Conservation (phyloP, 768 basidiomycete species). For the Suillus cothurnatus region DNA sequence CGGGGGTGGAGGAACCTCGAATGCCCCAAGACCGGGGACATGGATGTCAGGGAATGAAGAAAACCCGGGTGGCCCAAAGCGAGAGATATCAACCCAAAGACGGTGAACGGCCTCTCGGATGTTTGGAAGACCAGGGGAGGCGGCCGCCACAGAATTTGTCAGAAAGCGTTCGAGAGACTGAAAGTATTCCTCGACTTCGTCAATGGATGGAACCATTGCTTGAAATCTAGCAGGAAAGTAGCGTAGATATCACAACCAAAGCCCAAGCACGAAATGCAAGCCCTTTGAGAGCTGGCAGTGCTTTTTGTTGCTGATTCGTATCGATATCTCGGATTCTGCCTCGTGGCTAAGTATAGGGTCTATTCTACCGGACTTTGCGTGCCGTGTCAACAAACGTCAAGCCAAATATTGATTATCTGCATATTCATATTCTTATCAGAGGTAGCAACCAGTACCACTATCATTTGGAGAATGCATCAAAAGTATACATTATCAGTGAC, state of each 20-base stretch:
- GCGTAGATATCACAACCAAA: background rate
- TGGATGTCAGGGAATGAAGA: conserved; percentile 51
- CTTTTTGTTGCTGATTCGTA: conserved; percentile 3
- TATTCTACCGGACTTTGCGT: background rate
- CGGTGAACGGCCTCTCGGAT: conserved; percentile 67
- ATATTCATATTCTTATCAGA: no score
- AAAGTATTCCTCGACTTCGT: conserved; percentile 73
- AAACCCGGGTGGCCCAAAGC: conserved; percentile 67
- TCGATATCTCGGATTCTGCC: conserved; percentile 13
- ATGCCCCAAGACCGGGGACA: conserved; percentile 67
- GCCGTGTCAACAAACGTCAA: conserved; percentile 5
- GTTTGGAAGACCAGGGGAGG: conserved; percentile 61
- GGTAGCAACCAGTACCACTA: no score
- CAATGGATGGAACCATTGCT: conserved; percentile 45
- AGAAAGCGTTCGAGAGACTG: conserved; percentile 66
- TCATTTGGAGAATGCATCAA: no score
- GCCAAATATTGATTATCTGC: background rate
- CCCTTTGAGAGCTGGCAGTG: conserved; percentile 5
- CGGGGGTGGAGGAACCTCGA: conserved; percentile 66
- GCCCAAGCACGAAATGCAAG: conserved; percentile 3
- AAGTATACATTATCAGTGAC: no score
- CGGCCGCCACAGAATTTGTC: conserved; percentile 54
- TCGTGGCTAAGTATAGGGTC: conserved; percentile 6
- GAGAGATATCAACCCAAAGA: conserved; percentile 77
- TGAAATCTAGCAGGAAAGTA: background rate